A percentile compares a stretch with the other conserved stretches of the same genome.
Evolutionary conservation across 164 flowering plant species (phyloP).

Genomic region (Hamamelis virginiana): DNA sequence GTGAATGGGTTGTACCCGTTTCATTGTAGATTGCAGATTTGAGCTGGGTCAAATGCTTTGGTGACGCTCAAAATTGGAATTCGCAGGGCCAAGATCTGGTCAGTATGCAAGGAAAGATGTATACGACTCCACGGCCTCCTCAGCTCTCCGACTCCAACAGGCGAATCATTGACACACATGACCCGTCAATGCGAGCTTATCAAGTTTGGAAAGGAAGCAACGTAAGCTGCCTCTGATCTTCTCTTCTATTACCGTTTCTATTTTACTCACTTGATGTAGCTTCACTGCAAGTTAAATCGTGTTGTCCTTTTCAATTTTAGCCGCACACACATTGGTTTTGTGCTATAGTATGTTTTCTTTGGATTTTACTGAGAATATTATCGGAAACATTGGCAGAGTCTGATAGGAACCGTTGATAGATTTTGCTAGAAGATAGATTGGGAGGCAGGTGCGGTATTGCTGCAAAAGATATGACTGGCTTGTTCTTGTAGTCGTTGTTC

Average conservation of each 20-base stretch:
- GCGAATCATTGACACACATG: conserved; percentile 12
- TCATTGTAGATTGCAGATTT: background rate
- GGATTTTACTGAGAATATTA: no score
- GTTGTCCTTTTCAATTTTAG: background rate
- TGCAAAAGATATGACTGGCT: no score
- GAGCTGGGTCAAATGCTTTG: background rate
- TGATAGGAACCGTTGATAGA: no score
- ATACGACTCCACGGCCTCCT: conserved; percentile 9
- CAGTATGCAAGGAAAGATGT: conserved; percentile 6
- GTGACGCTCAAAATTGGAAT: background rate
- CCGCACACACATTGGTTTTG: background rate
- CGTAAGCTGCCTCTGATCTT: conserved; percentile 11
- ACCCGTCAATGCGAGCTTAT: conserved; percentile 23
- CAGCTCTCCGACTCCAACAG: conserved; percentile 26
- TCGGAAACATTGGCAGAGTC: no score
- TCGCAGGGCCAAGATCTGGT: background rate
- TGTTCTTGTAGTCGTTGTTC: no score
- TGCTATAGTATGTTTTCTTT: background rate
- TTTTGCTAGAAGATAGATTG: no score
- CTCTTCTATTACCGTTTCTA: background rate
- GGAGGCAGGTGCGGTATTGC: no score
- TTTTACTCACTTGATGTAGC: background rate
- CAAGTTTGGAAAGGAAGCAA: conserved; percentile 50
- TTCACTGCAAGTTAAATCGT: background rate
- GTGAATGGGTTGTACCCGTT: background rate